Evolutionary conservation across 441 rosid species (phyloP), one percentile per base, ranked within the genome.

Genomic region (Theobroma grandiflorum): DNA sequence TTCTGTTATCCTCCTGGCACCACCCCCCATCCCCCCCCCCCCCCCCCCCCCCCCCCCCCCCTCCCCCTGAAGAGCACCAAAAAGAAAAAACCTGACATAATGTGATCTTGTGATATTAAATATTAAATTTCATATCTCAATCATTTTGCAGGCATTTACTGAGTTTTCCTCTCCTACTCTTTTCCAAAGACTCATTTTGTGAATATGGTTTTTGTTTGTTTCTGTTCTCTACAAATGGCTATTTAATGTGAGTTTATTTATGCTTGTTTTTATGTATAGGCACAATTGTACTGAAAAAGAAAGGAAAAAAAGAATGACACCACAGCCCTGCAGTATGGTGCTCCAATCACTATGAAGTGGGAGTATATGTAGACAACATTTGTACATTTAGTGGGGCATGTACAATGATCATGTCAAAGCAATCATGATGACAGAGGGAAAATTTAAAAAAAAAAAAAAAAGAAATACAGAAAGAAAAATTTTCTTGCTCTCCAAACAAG

Each of bases 351-450:
- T 22, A 72, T 31, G 43, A 61, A 73, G 53, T 68, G 76, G 82
- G 79, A 76, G 45, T 53, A n/a, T 64, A 52, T 65, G 70, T 59
- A 66, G 47, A 42, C 26, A 72, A 61, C 77, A 81, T 31, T 74
- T 73, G 47, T 15, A 59, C 66, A 37, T 49, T 80, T 80, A 0
- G 85, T 82, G 83, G 86, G 84, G 73, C 85, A 84, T 57, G 9
- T 45, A 8, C 38, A 75, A 85, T 84, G 67, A 85, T 82, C 63
- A 35, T 79, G 85, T 76, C 82, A 22, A 79, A 59, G 59, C 79
- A 61, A 64, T 81, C 83, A 84, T 86, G 67, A 87, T 87, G 80
- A 64, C n/a, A 33, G 11, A 40, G 38, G 33, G 3, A 64, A 26
- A 10, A 8, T 6, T n/a, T n/a, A 16, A 58, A 6, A 63, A 72